These are phyloP conservation scores for Nothomitra cinnamomea DNA, from an alignment of 2,329 filamentous ascomycete genomes.

Conservation along the genomic window DNA sequence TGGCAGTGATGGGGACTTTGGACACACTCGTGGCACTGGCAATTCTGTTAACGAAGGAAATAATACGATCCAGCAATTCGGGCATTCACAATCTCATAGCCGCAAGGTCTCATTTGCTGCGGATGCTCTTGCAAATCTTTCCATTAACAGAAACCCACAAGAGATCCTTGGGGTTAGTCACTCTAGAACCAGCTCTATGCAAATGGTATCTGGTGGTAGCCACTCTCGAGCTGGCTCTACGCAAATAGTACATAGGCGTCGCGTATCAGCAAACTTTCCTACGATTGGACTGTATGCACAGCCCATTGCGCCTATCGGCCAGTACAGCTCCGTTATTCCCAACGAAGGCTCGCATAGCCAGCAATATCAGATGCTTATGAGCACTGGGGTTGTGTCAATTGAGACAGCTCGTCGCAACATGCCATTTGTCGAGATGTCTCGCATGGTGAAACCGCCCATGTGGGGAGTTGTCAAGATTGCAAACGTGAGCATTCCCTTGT, in stretches of 20 bases:
- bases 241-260: neutral
- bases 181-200: too few species aligned
- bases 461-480: slow-evolving; percentile 4
- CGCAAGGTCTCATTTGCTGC: neutral
- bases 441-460: neutral
- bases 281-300: neutral
- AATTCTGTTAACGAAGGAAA: too few species aligned
- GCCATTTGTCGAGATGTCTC: slow-evolving; percentile 1
- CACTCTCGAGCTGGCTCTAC: neutral
- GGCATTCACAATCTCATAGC: neutral
- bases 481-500: neutral
- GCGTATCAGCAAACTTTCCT: neutral
- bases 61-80: too few species aligned
- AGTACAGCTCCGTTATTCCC: neutral
- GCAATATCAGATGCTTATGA: slow-evolving; percentile 1
- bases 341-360: neutral
- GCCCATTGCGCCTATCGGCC: neutral
- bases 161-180: too few species aligned
- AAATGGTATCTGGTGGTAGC: neutral
- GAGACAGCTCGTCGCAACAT: neutral
- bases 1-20: too few species aligned
- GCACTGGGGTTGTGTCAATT: neutral
- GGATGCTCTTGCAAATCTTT: neutral
- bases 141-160: neutral
- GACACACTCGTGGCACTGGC: too few species aligned